phyloP scores from a whole-genome alignment of 2,329 filamentous ascomycete genomes.

The Curvularia sp. region DNA sequence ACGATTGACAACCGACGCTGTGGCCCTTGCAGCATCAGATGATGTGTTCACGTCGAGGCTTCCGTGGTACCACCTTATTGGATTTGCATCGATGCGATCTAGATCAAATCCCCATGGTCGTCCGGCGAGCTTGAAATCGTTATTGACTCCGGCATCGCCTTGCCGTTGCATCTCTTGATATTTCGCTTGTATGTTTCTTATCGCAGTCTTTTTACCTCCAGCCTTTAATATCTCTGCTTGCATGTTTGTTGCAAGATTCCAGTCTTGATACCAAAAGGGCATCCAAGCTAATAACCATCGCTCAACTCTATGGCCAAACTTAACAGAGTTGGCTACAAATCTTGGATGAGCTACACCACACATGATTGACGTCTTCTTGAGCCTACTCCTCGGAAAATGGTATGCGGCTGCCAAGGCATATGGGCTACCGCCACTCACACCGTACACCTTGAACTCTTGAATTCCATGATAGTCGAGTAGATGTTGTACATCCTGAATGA shows the following conservation, averaged over 20 bases:
- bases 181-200: neutral
- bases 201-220: neutral
- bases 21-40: slow-evolving; percentile 1
- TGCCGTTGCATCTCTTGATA: neutral
- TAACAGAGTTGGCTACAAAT: no score
- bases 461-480: neutral
- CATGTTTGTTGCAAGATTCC: no score
- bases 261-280: no score
- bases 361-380: neutral
- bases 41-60: neutral
- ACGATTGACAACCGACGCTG: neutral
- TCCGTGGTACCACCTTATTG: slow-evolving; percentile 5
- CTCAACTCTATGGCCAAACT: no score
- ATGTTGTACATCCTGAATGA: neutral
- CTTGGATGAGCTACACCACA: neutral
- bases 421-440: neutral
- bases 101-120: neutral
- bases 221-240: neutral
- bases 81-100: slow-evolving; percentile 4
- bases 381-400: neutral
- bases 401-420: neutral
- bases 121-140: neutral
- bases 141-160: neutral
- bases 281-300: no score
- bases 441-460: neutral